These are phyloP conservation scores for Colletotrichum spinosum DNA, from an alignment of 2,329 filamentous ascomycete species.

Conservation along the genomic window DNA sequence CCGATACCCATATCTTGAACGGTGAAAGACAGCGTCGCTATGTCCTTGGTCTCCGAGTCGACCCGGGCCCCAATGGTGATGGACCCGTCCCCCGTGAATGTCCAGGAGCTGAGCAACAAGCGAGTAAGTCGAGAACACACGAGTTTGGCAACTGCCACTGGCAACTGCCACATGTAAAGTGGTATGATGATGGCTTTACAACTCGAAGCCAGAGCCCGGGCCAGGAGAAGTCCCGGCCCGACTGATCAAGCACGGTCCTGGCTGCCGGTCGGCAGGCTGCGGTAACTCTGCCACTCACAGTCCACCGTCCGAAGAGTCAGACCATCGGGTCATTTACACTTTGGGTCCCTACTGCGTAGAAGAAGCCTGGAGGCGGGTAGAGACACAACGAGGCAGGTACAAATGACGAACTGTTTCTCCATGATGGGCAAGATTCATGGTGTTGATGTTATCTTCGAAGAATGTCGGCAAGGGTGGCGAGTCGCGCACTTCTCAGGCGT, in stretches of 20 bases:
- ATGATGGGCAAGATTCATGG: too few relatives aligned
- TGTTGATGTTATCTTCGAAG: too few relatives aligned
- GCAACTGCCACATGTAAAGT: constrained; percentile 22
- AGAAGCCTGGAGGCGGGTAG: background rate
- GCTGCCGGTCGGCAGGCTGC: background rate
- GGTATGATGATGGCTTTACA: constrained; percentile 20
- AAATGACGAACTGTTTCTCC: too few relatives aligned
- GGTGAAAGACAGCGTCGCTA: constrained; percentile 83
- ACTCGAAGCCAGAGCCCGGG: background rate
- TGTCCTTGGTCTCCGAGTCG: constrained; percentile 76
- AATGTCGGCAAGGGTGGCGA: too few relatives aligned
- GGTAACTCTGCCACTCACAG: background rate
- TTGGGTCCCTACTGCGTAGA: background rate
- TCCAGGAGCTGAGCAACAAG: background rate
- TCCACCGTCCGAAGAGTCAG: background rate
- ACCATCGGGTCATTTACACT: constrained; percentile 22
- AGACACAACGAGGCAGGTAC: too few relatives aligned
- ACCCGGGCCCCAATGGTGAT: constrained; percentile 85
- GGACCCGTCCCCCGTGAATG: constrained; percentile 85
- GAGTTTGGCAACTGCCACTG: constrained; percentile 4
- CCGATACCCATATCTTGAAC: constrained; percentile 93
- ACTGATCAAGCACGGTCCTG: background rate
- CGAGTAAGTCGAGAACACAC: constrained; percentile 23
- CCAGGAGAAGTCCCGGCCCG: background rate
- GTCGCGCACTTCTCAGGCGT: constrained; percentile 14